Base-by-base conservation (phyloP, 2,329 filamentous ascomycete species). In the Pyrenophora tritici-repentis region DNA sequence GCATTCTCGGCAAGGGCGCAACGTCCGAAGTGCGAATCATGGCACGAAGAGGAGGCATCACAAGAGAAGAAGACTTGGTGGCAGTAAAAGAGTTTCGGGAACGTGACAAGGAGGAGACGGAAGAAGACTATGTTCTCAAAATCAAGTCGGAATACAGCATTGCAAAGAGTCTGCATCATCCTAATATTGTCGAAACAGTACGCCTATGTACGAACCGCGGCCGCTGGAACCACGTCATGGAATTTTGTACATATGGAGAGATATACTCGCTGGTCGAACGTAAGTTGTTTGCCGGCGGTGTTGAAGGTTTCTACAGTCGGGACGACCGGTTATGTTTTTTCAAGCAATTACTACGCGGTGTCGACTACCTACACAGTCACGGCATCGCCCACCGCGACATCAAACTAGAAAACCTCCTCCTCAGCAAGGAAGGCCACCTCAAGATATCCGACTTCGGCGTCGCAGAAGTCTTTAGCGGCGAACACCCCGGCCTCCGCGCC, bases 381-480 rank as follows among this genome's bases (percentile, higher is more conserved):
- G 91, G 91, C 50, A 92, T 96, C 67, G 91, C 91, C 1, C 91
- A 96, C 74, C 88, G 91, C 41, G 91, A 96, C 63, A 89, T 96
- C 76, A 96, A 96, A 75, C 82, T 92, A 9, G 91, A 96, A 72
- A 96, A 96, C 63, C 78, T 95, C 18, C 81, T 96, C 26, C 81
- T 96, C 53, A 88, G 86, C 39, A 86, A 85, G 62, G 85, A 91
- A 51, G 90, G 90, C 67, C 87, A 90, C 71, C 80, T 96, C 48
- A 96, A 96, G 76, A 92, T 96, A 53, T 91, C 90, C 42, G 91
- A 96, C 71, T 96, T 96, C 75, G 91, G 91, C 45, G 89, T 93
- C 12, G 91, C 90, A 0, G 90, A 94, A 69, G 88, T 95, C 14
- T 96, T 96, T 68, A 84, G 82, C 46, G 91, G 90, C 33, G 86